Evolutionary conservation across 1,284 basidiomycete genomes (phyloP).

Genomic region (Salmacisia buchloeana): DNA sequence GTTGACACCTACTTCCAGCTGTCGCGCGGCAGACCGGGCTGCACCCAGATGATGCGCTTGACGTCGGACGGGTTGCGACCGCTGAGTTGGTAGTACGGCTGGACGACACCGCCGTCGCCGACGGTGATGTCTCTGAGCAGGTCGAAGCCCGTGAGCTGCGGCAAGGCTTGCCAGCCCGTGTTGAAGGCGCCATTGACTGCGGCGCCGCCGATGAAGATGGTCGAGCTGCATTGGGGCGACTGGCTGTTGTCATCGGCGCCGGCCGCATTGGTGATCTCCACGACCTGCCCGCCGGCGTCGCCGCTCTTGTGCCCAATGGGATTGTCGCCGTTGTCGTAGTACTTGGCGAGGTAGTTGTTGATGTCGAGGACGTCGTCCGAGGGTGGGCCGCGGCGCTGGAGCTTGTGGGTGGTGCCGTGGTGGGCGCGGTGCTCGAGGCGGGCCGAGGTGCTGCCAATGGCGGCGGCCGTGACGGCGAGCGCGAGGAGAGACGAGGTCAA

Average conservation of each 20-base stretch:
- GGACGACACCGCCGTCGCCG: slow-evolving; percentile 20
- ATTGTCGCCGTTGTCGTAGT: slow-evolving; percentile 35
- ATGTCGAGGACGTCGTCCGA: slow-evolving; percentile 13
- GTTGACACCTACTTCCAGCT: slow-evolving; percentile 26
- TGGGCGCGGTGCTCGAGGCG: neutral
- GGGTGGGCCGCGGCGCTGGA: neutral
- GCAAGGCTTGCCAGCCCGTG: slow-evolving; percentile 36
- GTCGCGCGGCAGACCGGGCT: slow-evolving; percentile 36
- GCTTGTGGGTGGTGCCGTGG: slow-evolving; percentile 5
- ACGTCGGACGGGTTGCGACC: slow-evolving; percentile 24
- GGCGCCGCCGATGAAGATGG: slow-evolving; percentile 40
- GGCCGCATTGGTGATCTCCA: slow-evolving; percentile 28
- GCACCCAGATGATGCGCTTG: slow-evolving; percentile 33
- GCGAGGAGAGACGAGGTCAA: neutral
- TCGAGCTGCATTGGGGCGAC: slow-evolving; percentile 25
- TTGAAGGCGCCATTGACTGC: slow-evolving; percentile 28
- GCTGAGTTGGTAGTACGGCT: slow-evolving; percentile 31
- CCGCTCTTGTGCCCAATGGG: slow-evolving; percentile 27
- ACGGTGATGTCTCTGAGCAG: slow-evolving; percentile 30
- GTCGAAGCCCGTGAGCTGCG: slow-evolving; percentile 42
- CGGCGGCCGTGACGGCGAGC: neutral
- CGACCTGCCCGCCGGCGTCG: slow-evolving; percentile 33
- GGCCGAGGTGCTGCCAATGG: neutral
- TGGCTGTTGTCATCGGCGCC: slow-evolving; percentile 40
- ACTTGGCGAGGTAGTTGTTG: slow-evolving; percentile 11